These are phyloP conservation scores for Amborella trichopoda DNA, from an alignment of 164 flowering plant species.

Conservation along the genomic window DNA sequence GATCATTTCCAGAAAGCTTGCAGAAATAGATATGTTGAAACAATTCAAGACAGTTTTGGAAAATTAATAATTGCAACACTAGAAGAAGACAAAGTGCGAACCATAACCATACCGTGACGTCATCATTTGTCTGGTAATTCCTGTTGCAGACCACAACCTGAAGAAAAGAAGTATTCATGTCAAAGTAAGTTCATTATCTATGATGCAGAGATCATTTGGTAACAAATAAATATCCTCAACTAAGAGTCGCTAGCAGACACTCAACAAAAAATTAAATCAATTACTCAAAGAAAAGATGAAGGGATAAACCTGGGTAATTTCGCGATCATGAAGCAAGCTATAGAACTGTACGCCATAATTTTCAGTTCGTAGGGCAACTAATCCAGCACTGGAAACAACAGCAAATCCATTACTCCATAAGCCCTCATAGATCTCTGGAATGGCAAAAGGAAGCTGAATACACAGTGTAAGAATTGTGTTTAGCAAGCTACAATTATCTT, in stretches of 20 bases:
- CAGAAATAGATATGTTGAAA: too few species aligned
- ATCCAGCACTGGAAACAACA: conserved; percentile 42
- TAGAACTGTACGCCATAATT: conserved; percentile 72
- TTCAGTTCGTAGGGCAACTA: conserved; percentile 61
- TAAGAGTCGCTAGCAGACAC: too few species aligned
- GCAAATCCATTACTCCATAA: conserved; percentile 19
- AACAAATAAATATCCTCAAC: too few species aligned
- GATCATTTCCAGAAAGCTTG: too few species aligned
- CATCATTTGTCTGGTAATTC: conserved; percentile 84
- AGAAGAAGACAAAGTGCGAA: too few species aligned
- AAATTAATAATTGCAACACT: background rate
- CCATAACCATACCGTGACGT: conserved; percentile 50
- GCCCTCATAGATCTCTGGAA: conserved; percentile 30
- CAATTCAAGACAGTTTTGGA: too few species aligned
- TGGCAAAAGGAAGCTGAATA: conserved; percentile 63
- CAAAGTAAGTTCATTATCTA: too few species aligned
- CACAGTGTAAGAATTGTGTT: background rate
- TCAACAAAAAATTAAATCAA: too few species aligned
- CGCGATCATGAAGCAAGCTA: conserved; percentile 66
- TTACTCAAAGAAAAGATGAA: too few species aligned
- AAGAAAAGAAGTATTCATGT: too few species aligned
- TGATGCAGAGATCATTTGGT: too few species aligned
- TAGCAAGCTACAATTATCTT: background rate
- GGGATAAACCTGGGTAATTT: conserved; percentile 61
- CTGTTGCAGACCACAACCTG: conserved; percentile 92